Percentiles rank a stretch among this genome's conserved stretches.
phyloP scores from a whole-genome alignment of 73 alveolate genomes.

The Urostyla sp. region DNA sequence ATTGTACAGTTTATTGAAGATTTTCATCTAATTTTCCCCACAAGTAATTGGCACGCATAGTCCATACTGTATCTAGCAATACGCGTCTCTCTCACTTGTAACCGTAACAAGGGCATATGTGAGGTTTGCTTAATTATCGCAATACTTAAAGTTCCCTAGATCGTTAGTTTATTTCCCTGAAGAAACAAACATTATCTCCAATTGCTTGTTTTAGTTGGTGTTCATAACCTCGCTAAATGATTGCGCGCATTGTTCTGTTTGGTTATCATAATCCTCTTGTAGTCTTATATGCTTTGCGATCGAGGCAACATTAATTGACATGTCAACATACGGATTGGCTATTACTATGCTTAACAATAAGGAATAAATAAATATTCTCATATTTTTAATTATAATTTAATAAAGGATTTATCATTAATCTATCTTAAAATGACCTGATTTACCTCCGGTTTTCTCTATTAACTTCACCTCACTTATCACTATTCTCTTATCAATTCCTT shows the following conservation, averaged over 20 bases:
- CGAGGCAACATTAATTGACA: too few species aligned
- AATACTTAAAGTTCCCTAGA: slow-evolving; percentile 25
- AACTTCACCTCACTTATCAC: slow-evolving; percentile 55
- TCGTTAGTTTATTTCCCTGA: slow-evolving; percentile 26
- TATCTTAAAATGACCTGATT: slow-evolving; percentile 65
- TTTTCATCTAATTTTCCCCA: neutral
- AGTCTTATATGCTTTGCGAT: too few species aligned
- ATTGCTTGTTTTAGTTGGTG: neutral
- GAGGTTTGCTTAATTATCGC: neutral
- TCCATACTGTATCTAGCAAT: neutral
- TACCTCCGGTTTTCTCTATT: slow-evolving; percentile 74
- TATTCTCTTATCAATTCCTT: slow-evolving; percentile 69
- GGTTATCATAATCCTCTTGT: too few species aligned
- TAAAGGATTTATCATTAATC: too few species aligned
- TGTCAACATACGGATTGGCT: too few species aligned
- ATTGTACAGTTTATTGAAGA: slow-evolving; percentile 23
- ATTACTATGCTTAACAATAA: too few species aligned
- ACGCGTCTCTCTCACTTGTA: neutral
- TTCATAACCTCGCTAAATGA: slow-evolving; percentile 4
- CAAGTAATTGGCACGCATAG: slow-evolving; percentile 17
- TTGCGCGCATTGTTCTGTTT: too few species aligned
- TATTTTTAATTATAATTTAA: too few species aligned
- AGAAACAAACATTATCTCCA: slow-evolving; percentile 27
- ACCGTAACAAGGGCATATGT: slow-evolving; percentile 19
- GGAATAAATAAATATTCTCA: too few species aligned